Percentiles rank a stretch among this genome's conserved stretches.
phyloP scores from a whole-genome alignment of 1,139 yeast species.

The Blastobotrys proliferans region DNA sequence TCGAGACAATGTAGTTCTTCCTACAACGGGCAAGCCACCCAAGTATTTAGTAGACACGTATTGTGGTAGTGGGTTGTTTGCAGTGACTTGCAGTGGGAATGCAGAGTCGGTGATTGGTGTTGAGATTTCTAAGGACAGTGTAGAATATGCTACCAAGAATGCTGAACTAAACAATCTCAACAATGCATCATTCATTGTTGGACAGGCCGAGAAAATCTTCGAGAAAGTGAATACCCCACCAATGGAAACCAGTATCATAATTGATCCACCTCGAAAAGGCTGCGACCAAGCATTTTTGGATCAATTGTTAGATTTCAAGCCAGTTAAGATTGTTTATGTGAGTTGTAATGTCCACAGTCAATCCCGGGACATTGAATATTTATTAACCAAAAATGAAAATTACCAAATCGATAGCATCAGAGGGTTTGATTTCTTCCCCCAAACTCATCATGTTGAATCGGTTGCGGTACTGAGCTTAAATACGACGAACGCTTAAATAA shows the following conservation, averaged over 20 bases:
- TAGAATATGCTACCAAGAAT: conserved; percentile 77
- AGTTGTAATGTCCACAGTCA: conserved; percentile 98
- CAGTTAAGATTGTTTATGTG: conserved; percentile 83
- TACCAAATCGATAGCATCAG: conserved; percentile 77
- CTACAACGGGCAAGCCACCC: conserved; percentile 39
- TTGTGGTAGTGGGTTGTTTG: conserved; percentile 94
- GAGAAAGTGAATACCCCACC: conserved; percentile 70
- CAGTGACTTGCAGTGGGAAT: conserved; percentile 76
- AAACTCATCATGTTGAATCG: conserved; percentile 95
- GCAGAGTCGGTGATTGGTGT: conserved; percentile 88
- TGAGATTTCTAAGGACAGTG: conserved; percentile 89
- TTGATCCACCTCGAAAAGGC: conserved; percentile 97
- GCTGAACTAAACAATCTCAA: conserved; percentile 69
- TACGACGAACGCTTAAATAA: too few species aligned
- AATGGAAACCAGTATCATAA: conserved; percentile 75
- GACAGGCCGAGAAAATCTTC: conserved; percentile 89
- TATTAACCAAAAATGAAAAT: conserved; percentile 44
- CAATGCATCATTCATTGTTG: conserved; percentile 81
- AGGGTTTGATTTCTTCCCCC: conserved; percentile 97
- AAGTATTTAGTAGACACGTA: conserved; percentile 87
- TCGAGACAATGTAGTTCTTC: conserved; percentile 56
- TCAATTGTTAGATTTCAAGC: conserved; percentile 77
- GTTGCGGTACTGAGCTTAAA: conserved; percentile 65
- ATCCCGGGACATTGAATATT: conserved; percentile 87
- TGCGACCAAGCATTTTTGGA: conserved; percentile 84